Base-by-base conservation (phyloP, 1,284 basidiomycete genomes). In the Ustilago cynodontis region DNA sequence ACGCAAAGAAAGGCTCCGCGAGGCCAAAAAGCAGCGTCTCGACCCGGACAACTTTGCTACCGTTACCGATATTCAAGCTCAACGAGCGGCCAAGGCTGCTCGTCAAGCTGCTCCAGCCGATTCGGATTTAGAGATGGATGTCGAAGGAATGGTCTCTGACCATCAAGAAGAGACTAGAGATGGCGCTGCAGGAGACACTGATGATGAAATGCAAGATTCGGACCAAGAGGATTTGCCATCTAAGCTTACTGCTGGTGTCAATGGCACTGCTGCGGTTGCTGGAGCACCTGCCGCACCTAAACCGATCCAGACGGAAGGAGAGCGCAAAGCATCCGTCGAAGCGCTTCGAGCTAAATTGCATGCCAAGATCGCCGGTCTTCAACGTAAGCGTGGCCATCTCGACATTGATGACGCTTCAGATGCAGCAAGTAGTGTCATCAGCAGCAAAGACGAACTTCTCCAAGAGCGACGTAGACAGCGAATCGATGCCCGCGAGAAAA, bases 31-130 rank as follows among this genome's bases (percentile, higher is more conserved):
- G 66, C 78, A 79, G 39, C 69, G 78, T 59, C 77, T 84, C 39
- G 82, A 85, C 49, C 82, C 84, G 6, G 82, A 73, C 57, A 84
- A 84, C 73, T 65, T 70, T 54, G 80, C 78, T 57, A 77, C 71
- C 7, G 73, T 81, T 8, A 61, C 70, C 20, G 75, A 83, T 14
- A 63, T 84, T 18, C 80, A 82, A 58, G 74, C 68, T 2, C 75
- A 83, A 39, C 71, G 82, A 24, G 75, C 72, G 2, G 71, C 75
- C 9, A 71, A 72, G 51, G 70, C 71, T 1, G 78, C 73, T 28
- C 56, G 65, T n/a, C 37, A 60, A 18, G 74, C 60, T 7, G 75
- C 63, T 22, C 54, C 73, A 22, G 71, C 61, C 3, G 68, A 77
- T 20, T 78, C 75, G 49, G 78, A 79, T 47, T 35, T 66, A 18